Base-by-base conservation (phyloP, 2,329 filamentous ascomycete species). In the Colletotrichum lentis region DNA sequence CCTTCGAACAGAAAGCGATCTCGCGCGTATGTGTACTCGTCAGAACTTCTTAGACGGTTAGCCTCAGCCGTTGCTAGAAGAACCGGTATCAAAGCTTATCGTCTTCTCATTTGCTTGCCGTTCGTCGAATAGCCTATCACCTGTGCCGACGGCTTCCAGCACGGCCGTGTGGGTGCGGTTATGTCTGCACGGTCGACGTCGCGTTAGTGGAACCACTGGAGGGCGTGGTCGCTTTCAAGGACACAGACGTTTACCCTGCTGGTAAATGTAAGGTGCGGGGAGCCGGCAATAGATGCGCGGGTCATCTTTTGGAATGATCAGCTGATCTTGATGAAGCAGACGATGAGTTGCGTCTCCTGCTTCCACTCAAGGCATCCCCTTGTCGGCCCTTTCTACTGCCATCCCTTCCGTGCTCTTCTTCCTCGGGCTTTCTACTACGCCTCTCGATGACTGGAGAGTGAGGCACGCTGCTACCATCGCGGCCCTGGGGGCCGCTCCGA, bases 271-370 rank as follows among this genome's bases (percentile, higher is more conserved):
- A 22, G 18, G 35, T 41, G 57, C 11, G 14, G n/a, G 27, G 14
- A 16, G 46, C 20, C 31, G 22, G 16, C 10, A 8, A 20, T n/a
- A 22, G 20, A 18, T 31, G 31, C 20, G 22, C n/a, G 12, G n/a
- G 11, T 47, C 31, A 44, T 44, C 35, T 58, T 37, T 59, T 68
- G 12, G 39, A 31, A 12, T 37, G 24, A 39, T 49, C 31, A 18
- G 27, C 61, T 8, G 82, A 80, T 74, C 79, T 78, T 77, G 82
- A 83, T 74, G 85, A 84, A 75, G 80, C 80, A 71, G 84, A 84
- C 71, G 85, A 86, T 71, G 80, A 80, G 75, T 82, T 85, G 73
- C 80, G 81, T 76, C 83, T 83, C 71, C 80, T 82, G 37, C 8
- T 22, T 18, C 24, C 43, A 12, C 43, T 49, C 47, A 37, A 24